Conservation (phyloP, 805 yeast species). For the Middelhovenomyces tepae region DNA sequence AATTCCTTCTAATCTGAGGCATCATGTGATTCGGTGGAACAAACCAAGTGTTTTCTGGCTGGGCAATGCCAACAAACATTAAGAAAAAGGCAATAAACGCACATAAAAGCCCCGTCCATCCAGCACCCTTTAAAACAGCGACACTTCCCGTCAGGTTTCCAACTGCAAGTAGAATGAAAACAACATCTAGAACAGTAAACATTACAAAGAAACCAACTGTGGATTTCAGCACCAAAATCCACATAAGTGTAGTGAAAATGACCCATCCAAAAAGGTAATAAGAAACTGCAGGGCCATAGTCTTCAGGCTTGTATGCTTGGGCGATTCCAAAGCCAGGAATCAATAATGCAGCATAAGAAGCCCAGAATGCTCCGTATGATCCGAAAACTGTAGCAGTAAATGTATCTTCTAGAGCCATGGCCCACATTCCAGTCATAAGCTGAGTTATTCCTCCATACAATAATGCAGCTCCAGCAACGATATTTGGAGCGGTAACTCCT, state of each 20-base stretch:
- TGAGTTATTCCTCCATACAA: conserved; percentile 60
- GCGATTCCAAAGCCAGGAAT: conserved; percentile 44
- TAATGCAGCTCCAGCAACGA: conserved; percentile 52
- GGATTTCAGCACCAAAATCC: conserved; percentile 49
- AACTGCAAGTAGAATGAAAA: too few species aligned
- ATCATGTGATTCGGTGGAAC: not conserved
- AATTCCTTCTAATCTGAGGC: too few species aligned
- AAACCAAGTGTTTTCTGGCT: not conserved
- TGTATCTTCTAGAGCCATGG: conserved; percentile 53
- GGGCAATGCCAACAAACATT: not conserved
- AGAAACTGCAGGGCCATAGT: conserved; percentile 39
- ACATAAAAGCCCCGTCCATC: not conserved
- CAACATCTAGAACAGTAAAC: too few species aligned
- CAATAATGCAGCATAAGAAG: conserved; percentile 48
- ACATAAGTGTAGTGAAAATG: conserved; percentile 45
- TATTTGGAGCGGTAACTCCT: conserved; percentile 44
- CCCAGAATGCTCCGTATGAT: conserved; percentile 54
- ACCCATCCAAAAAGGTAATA: conserved; percentile 55
- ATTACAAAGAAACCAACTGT: conserved; percentile 53
- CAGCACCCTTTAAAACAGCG: not conserved
- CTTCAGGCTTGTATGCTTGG: conserved; percentile 32
- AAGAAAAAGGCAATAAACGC: not conserved
- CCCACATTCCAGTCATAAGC: conserved; percentile 62
- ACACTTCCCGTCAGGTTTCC: too few species aligned
- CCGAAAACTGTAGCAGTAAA: conserved; percentile 48